A percentile compares a stretch with the other conserved stretches of the same genome.
These are phyloP conservation scores for Epichloe aotearoae DNA, from an alignment of 2,329 filamentous ascomycete species.

Conservation along the genomic window DNA sequence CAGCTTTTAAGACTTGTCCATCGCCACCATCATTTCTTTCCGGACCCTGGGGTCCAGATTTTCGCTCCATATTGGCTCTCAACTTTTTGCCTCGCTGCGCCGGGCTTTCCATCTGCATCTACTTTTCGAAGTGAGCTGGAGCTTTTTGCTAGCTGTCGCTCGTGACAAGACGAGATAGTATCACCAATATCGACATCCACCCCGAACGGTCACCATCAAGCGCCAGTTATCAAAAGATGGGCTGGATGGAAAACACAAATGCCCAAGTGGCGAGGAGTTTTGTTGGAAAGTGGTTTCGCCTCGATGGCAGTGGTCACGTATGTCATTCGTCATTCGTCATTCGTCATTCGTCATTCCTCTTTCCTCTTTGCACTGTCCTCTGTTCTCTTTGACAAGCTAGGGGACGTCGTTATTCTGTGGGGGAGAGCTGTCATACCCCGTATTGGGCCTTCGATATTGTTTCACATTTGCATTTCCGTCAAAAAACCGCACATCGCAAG, in stretches of 20 bases:
- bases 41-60: neutral
- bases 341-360: slow-evolving; percentile 17
- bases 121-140: neutral
- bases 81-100: neutral
- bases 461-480: neutral
- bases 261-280: slow-evolving; percentile 47
- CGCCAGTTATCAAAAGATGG: slow-evolving; percentile 21
- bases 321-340: slow-evolving; percentile 21
- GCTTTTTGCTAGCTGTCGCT: neutral
- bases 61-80: neutral
- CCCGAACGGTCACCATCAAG: neutral
- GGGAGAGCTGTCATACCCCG: neutral
- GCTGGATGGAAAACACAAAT: slow-evolving; percentile 38
- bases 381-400: neutral
- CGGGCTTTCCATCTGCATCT: neutral
- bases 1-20: neutral
- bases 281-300: slow-evolving; percentile 61
- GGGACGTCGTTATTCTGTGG: neutral
- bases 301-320: slow-evolving; percentile 75
- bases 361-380: neutral
- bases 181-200: neutral
- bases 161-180: neutral
- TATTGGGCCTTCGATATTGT: neutral
- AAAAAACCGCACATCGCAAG: neutral
- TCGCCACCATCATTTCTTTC: slow-evolving; percentile 1